A percentile compares a stretch with the other conserved stretches of the same genome.
Evolutionary conservation across 768 basidiomycete species (phyloP).

Genomic region (Xerocomellus dryophilus): DNA sequence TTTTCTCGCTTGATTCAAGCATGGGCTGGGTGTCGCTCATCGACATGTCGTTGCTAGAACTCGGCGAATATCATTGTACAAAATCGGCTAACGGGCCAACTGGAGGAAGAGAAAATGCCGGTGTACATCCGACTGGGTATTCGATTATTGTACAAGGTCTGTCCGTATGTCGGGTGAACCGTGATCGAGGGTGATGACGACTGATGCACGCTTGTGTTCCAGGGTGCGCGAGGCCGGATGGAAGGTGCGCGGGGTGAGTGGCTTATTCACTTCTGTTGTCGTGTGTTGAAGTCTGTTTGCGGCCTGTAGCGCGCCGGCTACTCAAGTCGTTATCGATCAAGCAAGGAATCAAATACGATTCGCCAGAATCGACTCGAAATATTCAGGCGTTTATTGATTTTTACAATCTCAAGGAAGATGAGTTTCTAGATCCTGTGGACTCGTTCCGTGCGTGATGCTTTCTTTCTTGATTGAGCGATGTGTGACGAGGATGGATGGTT

Average conservation of each 20-base stretch:
- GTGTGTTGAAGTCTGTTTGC: slow-evolving; percentile 5
- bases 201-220: neutral
- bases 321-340: slow-evolving; percentile 90
- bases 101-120: slow-evolving; percentile 99
- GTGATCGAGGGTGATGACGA: neutral
- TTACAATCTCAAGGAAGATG: slow-evolving; percentile 77
- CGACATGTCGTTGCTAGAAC: slow-evolving; percentile 49
- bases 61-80: slow-evolving; percentile 98
- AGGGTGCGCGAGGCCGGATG: slow-evolving; percentile 86
- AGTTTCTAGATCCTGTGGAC: slow-evolving; percentile 77
- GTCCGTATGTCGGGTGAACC: slow-evolving; percentile 5
- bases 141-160: slow-evolving; percentile 80
- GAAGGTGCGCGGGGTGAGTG: slow-evolving; percentile 78
- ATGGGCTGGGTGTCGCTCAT: neutral
- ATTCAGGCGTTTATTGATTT: slow-evolving; percentile 89
- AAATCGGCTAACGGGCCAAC: slow-evolving; percentile 83
- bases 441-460: slow-evolving; percentile 67
- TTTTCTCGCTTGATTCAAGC: neutral
- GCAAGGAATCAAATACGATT: slow-evolving; percentile 91
- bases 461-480: neutral
- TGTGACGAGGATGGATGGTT: neutral
- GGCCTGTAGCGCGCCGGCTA: slow-evolving; percentile 62
- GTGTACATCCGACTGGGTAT: slow-evolving; percentile 92
- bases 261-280: neutral
- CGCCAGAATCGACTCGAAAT: slow-evolving; percentile 76